Evolutionary conservation across 768 basidiomycete species (phyloP).

Genomic region (Russula vinacea): DNA sequence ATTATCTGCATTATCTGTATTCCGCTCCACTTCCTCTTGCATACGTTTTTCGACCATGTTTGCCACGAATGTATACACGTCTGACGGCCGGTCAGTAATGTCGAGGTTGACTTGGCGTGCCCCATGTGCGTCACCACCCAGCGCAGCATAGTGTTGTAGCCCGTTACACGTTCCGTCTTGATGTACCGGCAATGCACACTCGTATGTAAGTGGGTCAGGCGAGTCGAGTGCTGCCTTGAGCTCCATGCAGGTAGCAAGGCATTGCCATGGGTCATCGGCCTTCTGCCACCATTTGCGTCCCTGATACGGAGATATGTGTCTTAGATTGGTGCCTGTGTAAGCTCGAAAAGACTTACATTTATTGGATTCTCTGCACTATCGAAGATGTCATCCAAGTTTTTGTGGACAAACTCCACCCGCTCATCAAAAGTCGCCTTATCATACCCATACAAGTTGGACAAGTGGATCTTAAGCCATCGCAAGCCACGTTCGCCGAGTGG

Average conservation of each 20-base stretch:
- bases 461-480: slow-evolving; percentile 93
- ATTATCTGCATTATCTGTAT: slow-evolving; percentile 38
- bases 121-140: slow-evolving; percentile 87
- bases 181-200: slow-evolving; percentile 82
- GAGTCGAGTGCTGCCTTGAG: slow-evolving; percentile 76
- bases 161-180: slow-evolving; percentile 99
- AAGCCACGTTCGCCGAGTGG: slow-evolving; percentile 82
- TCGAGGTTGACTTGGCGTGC: slow-evolving; percentile 91
- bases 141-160: slow-evolving; percentile 95
- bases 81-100: slow-evolving; percentile 80
- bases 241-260: slow-evolving; percentile 89
- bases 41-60: slow-evolving; percentile 75
- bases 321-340: not conserved
- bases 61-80: slow-evolving; percentile 93
- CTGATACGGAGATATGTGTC: slow-evolving; percentile 37
- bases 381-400: slow-evolving; percentile 70
- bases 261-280: slow-evolving; percentile 98
- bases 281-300: slow-evolving; percentile 83
- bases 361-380: slow-evolving; percentile 83
- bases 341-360: slow-evolving; percentile 45
- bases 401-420: slow-evolving; percentile 73
- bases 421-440: slow-evolving; percentile 96
- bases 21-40: slow-evolving; percentile 46
- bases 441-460: slow-evolving; percentile 88
- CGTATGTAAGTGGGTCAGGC: slow-evolving; percentile 53